A percentile compares a stretch with the other conserved stretches of the same genome.
Evolutionary conservation across 2,329 filamentous ascomycete species (phyloP).

Genomic region (Furcasterigmium furcatum): DNA sequence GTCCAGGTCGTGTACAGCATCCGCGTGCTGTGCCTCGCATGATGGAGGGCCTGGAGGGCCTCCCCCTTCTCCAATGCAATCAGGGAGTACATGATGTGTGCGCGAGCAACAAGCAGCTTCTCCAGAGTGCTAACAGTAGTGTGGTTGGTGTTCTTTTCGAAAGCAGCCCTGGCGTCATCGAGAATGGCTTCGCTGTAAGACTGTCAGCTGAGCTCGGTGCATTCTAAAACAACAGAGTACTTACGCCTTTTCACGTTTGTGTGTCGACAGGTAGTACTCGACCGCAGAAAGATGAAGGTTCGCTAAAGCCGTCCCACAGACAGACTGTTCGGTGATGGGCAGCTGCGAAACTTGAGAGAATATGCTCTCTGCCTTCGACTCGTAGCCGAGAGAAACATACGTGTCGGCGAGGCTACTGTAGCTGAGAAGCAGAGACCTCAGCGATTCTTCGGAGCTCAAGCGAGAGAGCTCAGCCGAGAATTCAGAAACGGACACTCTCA

Average conservation of each 20-base stretch:
- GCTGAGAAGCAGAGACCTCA: slow-evolving; percentile 40
- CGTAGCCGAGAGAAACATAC: slow-evolving; percentile 51
- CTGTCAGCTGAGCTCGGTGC: background rate
- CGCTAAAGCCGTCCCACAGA: slow-evolving; percentile 36
- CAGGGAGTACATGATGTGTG: slow-evolving; percentile 61
- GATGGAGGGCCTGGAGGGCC: slow-evolving; percentile 52
- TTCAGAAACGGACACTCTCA: slow-evolving; percentile 44
- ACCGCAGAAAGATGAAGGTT: slow-evolving; percentile 67
- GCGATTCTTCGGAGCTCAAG: slow-evolving; percentile 18
- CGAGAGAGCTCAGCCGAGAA: slow-evolving; percentile 40
- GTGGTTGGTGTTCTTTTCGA: slow-evolving; percentile 8
- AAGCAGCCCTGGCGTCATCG: slow-evolving; percentile 5
- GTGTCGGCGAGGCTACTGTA: slow-evolving; percentile 48
- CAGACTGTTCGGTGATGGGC: slow-evolving; percentile 27
- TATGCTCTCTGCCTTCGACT: slow-evolving; percentile 42
- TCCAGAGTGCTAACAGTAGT: slow-evolving; percentile 16
- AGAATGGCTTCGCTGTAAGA: slow-evolving; percentile 8
- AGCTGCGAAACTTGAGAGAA: slow-evolving; percentile 58
- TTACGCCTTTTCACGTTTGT: slow-evolving; percentile 60
- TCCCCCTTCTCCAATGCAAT: slow-evolving; percentile 62
- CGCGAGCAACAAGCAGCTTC: slow-evolving; percentile 55
- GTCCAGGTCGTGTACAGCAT: slow-evolving; percentile 54
- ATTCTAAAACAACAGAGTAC: slow-evolving; percentile 16
- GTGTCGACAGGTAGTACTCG: slow-evolving; percentile 69
- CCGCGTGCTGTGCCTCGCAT: slow-evolving; percentile 56